Evolutionary conservation across 1,284 basidiomycete genomes (phyloP).

Genomic region (Coniferiporia weirii): DNA sequence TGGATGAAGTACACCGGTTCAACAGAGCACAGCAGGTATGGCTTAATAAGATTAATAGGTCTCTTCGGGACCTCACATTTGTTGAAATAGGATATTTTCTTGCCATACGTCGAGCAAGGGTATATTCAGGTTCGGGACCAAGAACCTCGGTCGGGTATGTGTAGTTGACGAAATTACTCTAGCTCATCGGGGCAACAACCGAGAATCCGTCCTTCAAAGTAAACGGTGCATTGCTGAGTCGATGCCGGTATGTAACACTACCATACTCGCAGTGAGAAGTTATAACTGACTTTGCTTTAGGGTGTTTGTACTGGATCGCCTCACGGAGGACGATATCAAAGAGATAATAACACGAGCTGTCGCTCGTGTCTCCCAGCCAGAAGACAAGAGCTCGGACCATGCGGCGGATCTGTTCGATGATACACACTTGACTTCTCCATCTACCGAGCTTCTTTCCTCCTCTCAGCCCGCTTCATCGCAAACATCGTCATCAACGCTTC

Average conservation of each 20-base stretch:
- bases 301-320: conserved; percentile 58
- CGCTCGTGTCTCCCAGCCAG: conserved; percentile 30
- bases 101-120: conserved; percentile 78
- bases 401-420: conserved; percentile 18
- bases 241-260: conserved; percentile 58
- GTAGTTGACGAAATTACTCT: conserved; percentile 13
- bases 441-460: conserved; percentile 11
- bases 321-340: conserved; percentile 53
- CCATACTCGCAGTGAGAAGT: neutral
- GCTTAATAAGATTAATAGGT: neutral
- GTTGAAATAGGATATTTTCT: conserved; percentile 59
- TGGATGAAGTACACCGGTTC: conserved; percentile 90
- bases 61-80: too few relatives aligned
- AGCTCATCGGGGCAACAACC: conserved; percentile 85
- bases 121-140: conserved; percentile 53
- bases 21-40: conserved; percentile 76
- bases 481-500: conserved; percentile 21
- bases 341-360: conserved; percentile 50
- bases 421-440: neutral
- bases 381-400: conserved; percentile 20
- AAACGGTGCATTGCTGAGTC: conserved; percentile 71
- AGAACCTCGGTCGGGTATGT: conserved; percentile 13
- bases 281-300: conserved; percentile 30
- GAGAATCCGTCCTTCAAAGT: conserved; percentile 91
- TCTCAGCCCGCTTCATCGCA: conserved; percentile 22